Evolutionary conservation across 345 rosid genomes (phyloP), one percentile per base, ranked within the genome.

Genomic region (Rhodamnia rubescens): DNA sequence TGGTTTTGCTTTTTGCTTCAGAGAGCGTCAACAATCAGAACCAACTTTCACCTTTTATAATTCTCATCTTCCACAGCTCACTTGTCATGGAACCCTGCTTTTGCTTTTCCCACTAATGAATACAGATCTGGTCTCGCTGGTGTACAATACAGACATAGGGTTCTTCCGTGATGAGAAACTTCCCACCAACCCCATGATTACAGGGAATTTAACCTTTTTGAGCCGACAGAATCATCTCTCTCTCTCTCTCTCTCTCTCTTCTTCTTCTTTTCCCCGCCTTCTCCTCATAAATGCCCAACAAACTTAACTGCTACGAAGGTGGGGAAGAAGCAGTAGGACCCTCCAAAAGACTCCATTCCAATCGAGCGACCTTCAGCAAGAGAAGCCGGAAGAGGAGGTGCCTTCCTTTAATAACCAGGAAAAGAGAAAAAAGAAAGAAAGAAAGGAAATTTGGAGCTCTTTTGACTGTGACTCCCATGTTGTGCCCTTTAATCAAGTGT

Each of bases 301-400:
- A 87, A 84, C 87, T 86, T 88, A 87, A 87, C 89, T 57, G 51
- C 82, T 64, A 84, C 85, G 85, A 84, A 40, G 81, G 27, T 11
- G 88, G 83, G 54, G 49, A 10, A 54, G 50, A 4, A 82, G 52
- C 13, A 50, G 42, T 32, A 83, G 36, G 57, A 36, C 80, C 80
- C 80, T 69, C 78, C 80, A 69, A 69, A 64, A 18, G 80, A 0
- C 80, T 69, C 47, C 12, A 20, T 69, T 36, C 78, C 78, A 18
- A 69, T 69, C 26, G 47, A 69, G 78, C 9, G 47, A 36, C 20
- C 20, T 69, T 16, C 78, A 8, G 78, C 78, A 32, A 18, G 32
- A 5, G 78, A 36, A 69, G 78, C 32, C 47, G 78, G 18, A 40
- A 47, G 47, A 69, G 44, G 42, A 32, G 78, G 78, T 2, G 44